These are phyloP conservation scores for Fusarium foetens DNA, from an alignment of 2,329 filamentous ascomycete species.

Conservation along the genomic window DNA sequence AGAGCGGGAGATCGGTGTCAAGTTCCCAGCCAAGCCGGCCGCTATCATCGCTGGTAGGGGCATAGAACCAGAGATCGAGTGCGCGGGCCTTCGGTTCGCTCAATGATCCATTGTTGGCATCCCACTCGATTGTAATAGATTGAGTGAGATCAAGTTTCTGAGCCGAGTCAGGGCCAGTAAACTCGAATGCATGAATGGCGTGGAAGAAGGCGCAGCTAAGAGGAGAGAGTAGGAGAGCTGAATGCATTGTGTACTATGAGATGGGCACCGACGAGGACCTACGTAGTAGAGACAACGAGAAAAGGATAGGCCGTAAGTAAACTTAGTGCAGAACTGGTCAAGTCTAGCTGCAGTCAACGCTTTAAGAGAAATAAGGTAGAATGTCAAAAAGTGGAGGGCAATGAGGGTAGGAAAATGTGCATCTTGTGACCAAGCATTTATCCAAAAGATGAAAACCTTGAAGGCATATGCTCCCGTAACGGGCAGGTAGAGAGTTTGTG, in stretches of 20 bases:
- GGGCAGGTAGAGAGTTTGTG: not conserved
- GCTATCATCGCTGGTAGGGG: not conserved
- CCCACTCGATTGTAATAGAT: not conserved
- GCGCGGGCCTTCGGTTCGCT: not conserved
- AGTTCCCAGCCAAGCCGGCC: not conserved
- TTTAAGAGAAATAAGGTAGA: not conserved
- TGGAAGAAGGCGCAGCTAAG: not conserved
- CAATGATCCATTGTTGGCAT: not conserved
- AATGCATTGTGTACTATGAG: not conserved
- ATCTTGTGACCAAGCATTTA: not conserved
- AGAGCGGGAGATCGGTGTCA: not conserved
- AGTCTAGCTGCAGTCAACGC: too few relatives aligned
- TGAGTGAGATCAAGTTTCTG: not conserved
- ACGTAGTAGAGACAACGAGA: not conserved
- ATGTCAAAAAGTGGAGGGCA: not conserved
- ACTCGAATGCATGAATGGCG: not conserved
- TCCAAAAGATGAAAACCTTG: not conserved
- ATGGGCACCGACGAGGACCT: too few relatives aligned
- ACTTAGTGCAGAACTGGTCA: fast-evolving
- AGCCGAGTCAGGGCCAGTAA: not conserved
- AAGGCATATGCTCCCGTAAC: not conserved
- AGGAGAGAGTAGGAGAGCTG: not conserved
- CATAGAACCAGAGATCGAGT: not conserved
- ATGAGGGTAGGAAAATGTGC: fast-evolving
- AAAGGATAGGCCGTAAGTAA: too few relatives aligned